phyloP scores from a whole-genome alignment of 495 filamentous ascomycete genomes.

The Cercophora samala region DNA sequence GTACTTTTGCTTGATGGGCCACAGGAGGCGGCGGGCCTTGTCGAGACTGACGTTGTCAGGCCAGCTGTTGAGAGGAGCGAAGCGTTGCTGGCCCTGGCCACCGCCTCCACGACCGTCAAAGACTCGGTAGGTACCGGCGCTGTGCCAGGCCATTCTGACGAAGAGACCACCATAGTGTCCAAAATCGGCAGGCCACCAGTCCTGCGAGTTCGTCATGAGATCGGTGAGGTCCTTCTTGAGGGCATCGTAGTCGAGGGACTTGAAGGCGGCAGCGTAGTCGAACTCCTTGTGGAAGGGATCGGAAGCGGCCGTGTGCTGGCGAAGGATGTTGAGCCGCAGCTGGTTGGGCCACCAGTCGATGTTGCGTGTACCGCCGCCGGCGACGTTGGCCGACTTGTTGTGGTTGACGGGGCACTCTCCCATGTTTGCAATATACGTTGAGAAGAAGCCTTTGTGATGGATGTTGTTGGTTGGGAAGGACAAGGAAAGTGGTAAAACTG shows the following conservation, averaged over 20 bases:
- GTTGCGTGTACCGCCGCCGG: slow-evolving; percentile 60
- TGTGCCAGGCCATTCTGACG: slow-evolving; percentile 76
- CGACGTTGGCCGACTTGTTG: slow-evolving; percentile 46
- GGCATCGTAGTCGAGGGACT: slow-evolving; percentile 64
- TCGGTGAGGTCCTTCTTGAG: slow-evolving; percentile 65
- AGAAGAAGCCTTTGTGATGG: not conserved
- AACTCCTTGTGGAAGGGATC: slow-evolving; percentile 60
- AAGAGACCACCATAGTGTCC: slow-evolving; percentile 75
- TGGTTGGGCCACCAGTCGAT: slow-evolving; percentile 67
- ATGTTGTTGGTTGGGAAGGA: not conserved
- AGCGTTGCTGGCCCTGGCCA: slow-evolving; percentile 68
- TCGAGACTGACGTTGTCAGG: slow-evolving; percentile 72
- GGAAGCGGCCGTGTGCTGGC: slow-evolving; percentile 60
- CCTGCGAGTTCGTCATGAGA: slow-evolving; percentile 72
- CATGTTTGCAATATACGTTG: slow-evolving; percentile 22
- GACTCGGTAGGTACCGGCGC: slow-evolving; percentile 69
- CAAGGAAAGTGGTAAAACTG: not conserved
- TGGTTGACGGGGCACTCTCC: slow-evolving; percentile 49
- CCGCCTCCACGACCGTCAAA: slow-evolving; percentile 69
- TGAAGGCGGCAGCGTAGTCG: slow-evolving; percentile 66
- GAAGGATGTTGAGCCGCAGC: slow-evolving; percentile 65
- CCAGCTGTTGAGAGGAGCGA: slow-evolving; percentile 76
- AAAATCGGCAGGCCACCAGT: slow-evolving; percentile 75
- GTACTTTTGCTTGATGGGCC: slow-evolving; percentile 80
- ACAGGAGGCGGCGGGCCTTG: slow-evolving; percentile 72